A percentile compares a stretch with the other conserved stretches of the same genome.
Evolutionary conservation across 768 basidiomycete species (phyloP).

Genomic region (Nidularia pulvinata): DNA sequence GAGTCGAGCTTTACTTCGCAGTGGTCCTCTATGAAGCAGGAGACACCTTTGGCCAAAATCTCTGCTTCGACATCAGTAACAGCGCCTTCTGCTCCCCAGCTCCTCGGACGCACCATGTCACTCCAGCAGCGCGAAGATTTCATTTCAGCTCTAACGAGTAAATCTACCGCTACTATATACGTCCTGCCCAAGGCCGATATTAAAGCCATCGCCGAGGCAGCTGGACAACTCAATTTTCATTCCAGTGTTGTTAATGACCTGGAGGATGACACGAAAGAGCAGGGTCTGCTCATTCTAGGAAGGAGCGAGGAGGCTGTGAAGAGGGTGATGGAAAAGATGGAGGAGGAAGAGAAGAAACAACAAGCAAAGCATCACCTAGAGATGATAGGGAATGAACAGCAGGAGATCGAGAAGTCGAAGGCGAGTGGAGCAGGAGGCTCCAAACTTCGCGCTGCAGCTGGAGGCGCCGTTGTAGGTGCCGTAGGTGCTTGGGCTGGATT

Average conservation of each 20-base stretch:
- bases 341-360: conserved; percentile 10
- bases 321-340: conserved; percentile 29
- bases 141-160: conserved; percentile 38
- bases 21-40: neutral
- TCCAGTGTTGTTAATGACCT: conserved; percentile 33
- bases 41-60: conserved; percentile 8
- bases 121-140: conserved; percentile 50
- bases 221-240: conserved; percentile 40
- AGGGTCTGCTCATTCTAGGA: conserved; percentile 54
- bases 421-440: conserved; percentile 6
- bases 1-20: conserved; percentile 28
- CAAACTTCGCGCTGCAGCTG: conserved; percentile 42
- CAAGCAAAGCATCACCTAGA: neutral
- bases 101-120: conserved; percentile 51
- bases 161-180: conserved; percentile 47
- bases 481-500: conserved; percentile 61
- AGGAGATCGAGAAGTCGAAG: neutral
- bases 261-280: conserved; percentile 27
- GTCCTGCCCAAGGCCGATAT: conserved; percentile 45
- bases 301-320: conserved; percentile 46
- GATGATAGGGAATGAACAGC: neutral
- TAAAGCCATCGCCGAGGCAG: conserved; percentile 32
- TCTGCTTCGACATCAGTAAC: conserved; percentile 14
- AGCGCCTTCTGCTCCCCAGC: conserved; percentile 14
- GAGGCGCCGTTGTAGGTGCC: conserved; percentile 60